Base-by-base conservation (phyloP, 495 filamentous ascomycete genomes). In the Penicillium turbatum region DNA sequence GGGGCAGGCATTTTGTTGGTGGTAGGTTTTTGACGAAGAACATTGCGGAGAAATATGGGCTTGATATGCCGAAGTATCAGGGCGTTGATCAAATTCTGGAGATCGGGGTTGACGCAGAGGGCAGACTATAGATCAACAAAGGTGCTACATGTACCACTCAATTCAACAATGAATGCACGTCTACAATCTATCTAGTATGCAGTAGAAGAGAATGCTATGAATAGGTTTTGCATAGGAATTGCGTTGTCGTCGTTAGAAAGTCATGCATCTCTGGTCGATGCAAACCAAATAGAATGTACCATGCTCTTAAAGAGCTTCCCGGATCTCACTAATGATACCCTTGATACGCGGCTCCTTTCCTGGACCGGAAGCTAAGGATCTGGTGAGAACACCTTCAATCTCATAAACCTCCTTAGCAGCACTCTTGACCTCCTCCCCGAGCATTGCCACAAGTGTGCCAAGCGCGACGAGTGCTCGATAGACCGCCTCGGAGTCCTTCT, bases 71-170 rank as follows among this genome's bases (percentile, higher is more conserved):
- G 35, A 70, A 79, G 58, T 98, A 97, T 73, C 80, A 85, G 52
- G 93, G 93, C 0, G 70, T 95, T 55, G 92, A 97, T 70, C 93
- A 98, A 71, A 73, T 97, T 55, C 79, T 91, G 49, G 92, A 98
- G 70, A 76, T 92, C 7, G 76, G 71, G 15, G 74, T 77, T 30
- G 75, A 80, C 62, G 70, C 66, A 1, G 80, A 79, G 42, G 74
- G 81, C 41, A 85, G 78, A 65, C 72, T 87, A 39, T 88, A 63
- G 53, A 15, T 27, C 8, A n/a, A 4, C 11, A 1, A 29, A 10
- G 21, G 21, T 24, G 21, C 21, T 24, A 24, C 21, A 24, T n/a
- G n/a, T n/a, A n/a, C n/a, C n/a, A 24, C 21, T 24, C 34, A 32
- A 17, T 21, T 13, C 5, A 10, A 13, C 12, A 13, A 32, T 15